phyloP scores from a whole-genome alignment of 2,329 filamentous ascomycete species.

The Fusarium bactridioides region DNA sequence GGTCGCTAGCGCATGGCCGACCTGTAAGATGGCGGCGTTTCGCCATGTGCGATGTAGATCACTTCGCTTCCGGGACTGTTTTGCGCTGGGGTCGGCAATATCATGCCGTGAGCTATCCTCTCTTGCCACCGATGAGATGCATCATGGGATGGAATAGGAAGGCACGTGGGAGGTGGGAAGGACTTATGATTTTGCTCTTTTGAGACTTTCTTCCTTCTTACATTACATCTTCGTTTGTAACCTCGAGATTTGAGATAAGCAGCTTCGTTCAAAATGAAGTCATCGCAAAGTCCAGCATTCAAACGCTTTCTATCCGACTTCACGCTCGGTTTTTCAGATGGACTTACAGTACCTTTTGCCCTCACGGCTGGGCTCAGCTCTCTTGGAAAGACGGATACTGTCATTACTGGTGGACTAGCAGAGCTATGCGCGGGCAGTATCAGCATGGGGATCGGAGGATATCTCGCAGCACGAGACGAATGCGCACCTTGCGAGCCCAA shows the following conservation, averaged over 20 bases:
- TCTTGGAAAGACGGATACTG: constrained; percentile 66
- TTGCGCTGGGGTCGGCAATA: constrained; percentile 3
- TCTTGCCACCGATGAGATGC: constrained; percentile 9
- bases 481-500: background rate
- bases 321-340: constrained; percentile 77
- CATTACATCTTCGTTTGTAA: background rate
- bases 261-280: constrained; percentile 13
- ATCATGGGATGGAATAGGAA: background rate
- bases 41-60: constrained; percentile 28
- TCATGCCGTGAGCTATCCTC: constrained; percentile 11
- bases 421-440: constrained; percentile 77
- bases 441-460: constrained; percentile 77
- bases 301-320: constrained; percentile 66
- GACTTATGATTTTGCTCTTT: background rate
- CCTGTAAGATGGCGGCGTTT: constrained; percentile 12
- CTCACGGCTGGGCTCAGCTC: constrained; percentile 73
- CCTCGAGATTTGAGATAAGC: background rate
- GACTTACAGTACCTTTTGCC: constrained; percentile 78
- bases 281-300: constrained; percentile 40
- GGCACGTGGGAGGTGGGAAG: background rate
- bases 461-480: constrained; percentile 64
- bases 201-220: background rate
- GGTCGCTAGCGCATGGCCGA: background rate
- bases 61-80: background rate
- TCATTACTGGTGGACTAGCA: constrained; percentile 73